These are phyloP conservation scores for Boletus rufocinnamomeus DNA, from an alignment of 768 basidiomycete species.

Conservation along the genomic window DNA sequence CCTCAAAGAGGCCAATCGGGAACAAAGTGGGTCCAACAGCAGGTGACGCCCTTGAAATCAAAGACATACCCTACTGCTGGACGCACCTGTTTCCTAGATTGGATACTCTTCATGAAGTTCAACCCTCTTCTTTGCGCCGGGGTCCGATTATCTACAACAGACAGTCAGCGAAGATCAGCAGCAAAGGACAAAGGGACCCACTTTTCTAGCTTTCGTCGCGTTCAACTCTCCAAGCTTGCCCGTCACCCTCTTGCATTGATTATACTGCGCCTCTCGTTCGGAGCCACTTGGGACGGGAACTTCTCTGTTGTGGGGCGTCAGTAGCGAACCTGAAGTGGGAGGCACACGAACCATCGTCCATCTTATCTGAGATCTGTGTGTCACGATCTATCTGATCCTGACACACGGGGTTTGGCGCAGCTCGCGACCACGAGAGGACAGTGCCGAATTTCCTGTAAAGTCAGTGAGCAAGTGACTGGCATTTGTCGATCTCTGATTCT, in stretches of 20 bases:
- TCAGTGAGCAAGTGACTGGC: not conserved
- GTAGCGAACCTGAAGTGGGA: too few species aligned
- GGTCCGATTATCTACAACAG: not conserved
- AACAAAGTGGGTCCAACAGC: conserved; percentile 25
- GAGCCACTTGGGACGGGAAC: conserved; percentile 10
- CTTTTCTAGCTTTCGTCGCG: too few species aligned
- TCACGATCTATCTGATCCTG: conserved; percentile 1
- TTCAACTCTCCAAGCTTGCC: not conserved
- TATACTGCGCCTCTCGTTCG: conserved; percentile 7
- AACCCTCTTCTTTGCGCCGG: not conserved
- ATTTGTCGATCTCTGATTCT: not conserved
- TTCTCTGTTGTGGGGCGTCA: conserved; percentile 4
- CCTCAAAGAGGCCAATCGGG: not conserved
- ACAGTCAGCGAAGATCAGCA: not conserved
- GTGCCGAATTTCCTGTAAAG: conserved; percentile 2
- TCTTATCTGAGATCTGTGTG: not conserved
- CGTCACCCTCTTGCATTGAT: not conserved
- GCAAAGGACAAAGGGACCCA: too few species aligned
- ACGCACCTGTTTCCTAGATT: conserved; percentile 25
- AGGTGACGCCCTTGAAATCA: conserved; percentile 14
- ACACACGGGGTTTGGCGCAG: conserved; percentile 1
- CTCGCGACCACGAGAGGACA: conserved; percentile 11
- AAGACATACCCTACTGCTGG: conserved; percentile 17
- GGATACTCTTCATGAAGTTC: not conserved
- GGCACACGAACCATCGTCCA: conserved; percentile 5